Percentiles rank a stretch among this genome's conserved stretches.
Conservation (phyloP, 345 rosid genomes). For the Eucalyptus guilfoylei region DNA sequence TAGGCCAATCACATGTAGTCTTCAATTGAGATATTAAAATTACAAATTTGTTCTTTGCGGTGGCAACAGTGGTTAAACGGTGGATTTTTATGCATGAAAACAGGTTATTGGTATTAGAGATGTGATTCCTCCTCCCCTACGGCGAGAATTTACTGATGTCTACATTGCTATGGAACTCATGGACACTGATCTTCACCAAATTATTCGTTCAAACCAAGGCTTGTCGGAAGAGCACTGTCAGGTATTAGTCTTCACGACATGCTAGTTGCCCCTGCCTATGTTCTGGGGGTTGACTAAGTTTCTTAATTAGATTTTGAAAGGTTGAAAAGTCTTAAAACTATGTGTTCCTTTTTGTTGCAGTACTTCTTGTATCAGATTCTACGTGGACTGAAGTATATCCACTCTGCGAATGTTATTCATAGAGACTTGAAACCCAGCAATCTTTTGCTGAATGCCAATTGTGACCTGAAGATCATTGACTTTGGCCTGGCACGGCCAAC, state of each 20-base stretch:
- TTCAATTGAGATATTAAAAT: not conserved
- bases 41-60: not conserved
- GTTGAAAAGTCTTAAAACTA: not conserved
- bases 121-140: conserved; percentile 83
- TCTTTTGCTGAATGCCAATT: conserved; percentile 74
- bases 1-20: not conserved
- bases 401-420: conserved; percentile 94
- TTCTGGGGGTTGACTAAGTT: not conserved
- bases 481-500: conserved; percentile 91
- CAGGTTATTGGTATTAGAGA: conserved; percentile 80
- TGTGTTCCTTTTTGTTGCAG: conserved; percentile 18
- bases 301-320: not conserved
- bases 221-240: conserved; percentile 96
- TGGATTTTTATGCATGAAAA: not conserved
- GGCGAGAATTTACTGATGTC: conserved; percentile 82
- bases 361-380: conserved; percentile 94
- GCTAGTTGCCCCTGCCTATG: not conserved
- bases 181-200: conserved; percentile 98
- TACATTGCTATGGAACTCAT: conserved; percentile 76
- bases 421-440: conserved; percentile 95
- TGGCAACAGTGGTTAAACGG: not conserved
- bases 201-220: conserved; percentile 76
- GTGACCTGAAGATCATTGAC: conserved; percentile 90
- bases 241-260: conserved; percentile 20
- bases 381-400: conserved; percentile 90